phyloP scores from a whole-genome alignment of 345 rosid species.

The Lumnitzera racemosa region DNA sequence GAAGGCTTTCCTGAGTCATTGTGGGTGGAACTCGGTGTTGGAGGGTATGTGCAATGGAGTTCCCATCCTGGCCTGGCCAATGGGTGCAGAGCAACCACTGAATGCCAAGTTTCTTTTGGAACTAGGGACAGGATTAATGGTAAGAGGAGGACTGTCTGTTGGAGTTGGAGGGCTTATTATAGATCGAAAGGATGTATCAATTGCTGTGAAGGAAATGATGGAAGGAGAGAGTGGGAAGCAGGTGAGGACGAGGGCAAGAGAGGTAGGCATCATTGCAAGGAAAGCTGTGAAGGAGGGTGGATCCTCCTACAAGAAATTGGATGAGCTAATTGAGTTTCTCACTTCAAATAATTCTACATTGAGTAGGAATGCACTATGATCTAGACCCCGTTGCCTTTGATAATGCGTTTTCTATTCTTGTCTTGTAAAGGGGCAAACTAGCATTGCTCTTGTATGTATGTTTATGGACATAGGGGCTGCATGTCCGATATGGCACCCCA shows the following conservation, averaged over 20 bases:
- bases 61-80: slow-evolving; percentile 23
- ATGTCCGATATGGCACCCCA: no score
- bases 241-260: slow-evolving; percentile 17
- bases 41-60: slow-evolving; percentile 19
- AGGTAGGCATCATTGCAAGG: slow-evolving; percentile 12
- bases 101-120: slow-evolving; percentile 19
- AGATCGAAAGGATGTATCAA: slow-evolving; percentile 4
- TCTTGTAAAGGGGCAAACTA: no score
- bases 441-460: no score
- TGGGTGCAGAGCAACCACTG: slow-evolving; percentile 15
- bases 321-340: background rate
- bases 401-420: no score
- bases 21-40: slow-evolving; percentile 19
- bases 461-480: no score
- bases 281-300: slow-evolving; percentile 13
- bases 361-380: no score
- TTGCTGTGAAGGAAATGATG: slow-evolving; percentile 18
- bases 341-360: no score
- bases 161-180: slow-evolving; percentile 5
- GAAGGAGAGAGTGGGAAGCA: slow-evolving; percentile 13
- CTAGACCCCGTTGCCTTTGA: no score
- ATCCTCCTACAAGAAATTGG: slow-evolving; percentile 17
- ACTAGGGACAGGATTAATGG: slow-evolving; percentile 4
- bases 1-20: slow-evolving; percentile 9
- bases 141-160: background rate